Percentiles rank a stretch among this genome's conserved stretches.
Evolutionary conservation across 768 basidiomycete species (phyloP).

Genomic region (Rubroboletus pulcherrimus): DNA sequence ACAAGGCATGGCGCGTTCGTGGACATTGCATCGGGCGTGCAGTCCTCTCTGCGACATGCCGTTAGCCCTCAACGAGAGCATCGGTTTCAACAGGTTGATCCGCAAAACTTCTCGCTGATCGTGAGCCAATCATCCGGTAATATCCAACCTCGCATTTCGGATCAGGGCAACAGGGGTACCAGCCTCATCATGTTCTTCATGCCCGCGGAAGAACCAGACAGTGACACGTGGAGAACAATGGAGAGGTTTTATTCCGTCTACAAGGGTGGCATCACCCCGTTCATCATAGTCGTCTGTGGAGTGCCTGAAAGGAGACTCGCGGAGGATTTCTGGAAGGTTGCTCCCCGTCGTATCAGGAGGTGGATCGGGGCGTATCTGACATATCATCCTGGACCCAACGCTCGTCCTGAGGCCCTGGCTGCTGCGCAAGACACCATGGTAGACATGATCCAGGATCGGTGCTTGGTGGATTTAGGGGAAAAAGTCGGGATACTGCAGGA

Average conservation of each 20-base stretch:
- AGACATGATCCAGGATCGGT: slow-evolving; percentile 11
- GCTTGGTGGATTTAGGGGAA: slow-evolving; percentile 15
- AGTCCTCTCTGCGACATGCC: slow-evolving; percentile 3
- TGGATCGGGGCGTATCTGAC: slow-evolving; percentile 7
- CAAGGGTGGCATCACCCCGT: slow-evolving; percentile 13
- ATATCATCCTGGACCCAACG: slow-evolving; percentile 11
- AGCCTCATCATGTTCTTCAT: slow-evolving; percentile 18
- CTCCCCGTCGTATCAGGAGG: slow-evolving; percentile 8
- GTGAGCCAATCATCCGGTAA: background rate
- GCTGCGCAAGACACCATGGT: slow-evolving; percentile 9
- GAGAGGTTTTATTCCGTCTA: slow-evolving; percentile 13
- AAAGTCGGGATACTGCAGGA: slow-evolving; percentile 12
- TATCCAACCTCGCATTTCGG: background rate
- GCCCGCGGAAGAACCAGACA: background rate
- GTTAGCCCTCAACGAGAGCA: background rate
- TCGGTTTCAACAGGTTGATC: slow-evolving; percentile 17
- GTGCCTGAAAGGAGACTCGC: slow-evolving; percentile 6
- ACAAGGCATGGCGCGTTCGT: slow-evolving; percentile 6
- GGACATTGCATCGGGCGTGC: slow-evolving; percentile 6
- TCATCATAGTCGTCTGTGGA: slow-evolving; percentile 16
- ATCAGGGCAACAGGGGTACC: slow-evolving; percentile 1
- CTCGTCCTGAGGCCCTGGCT: slow-evolving; percentile 4
- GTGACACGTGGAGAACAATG: slow-evolving; percentile 13
- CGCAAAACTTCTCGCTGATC: background rate
- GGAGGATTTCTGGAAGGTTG: slow-evolving; percentile 9